A percentile compares a stretch with the other conserved stretches of the same genome.
These are phyloP conservation scores for Porpolomopsis calyptriformis DNA, from an alignment of 768 basidiomycete genomes.

Conservation along the genomic window DNA sequence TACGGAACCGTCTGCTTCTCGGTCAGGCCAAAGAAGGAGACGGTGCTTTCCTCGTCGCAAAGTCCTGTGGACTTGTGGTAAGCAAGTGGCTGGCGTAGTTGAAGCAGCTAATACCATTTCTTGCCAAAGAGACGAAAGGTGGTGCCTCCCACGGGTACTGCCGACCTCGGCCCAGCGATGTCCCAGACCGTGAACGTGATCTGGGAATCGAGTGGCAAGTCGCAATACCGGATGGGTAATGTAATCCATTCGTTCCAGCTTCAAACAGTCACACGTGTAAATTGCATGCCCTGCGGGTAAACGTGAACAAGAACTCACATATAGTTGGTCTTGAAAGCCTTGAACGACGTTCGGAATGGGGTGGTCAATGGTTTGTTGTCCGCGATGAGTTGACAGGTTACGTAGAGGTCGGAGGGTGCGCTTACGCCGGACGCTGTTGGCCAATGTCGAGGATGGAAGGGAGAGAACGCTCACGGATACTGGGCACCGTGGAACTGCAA, in stretches of 20 bases:
- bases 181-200: slow-evolving; percentile 95
- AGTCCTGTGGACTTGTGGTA: slow-evolving; percentile 43
- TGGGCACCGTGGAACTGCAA: slow-evolving; percentile 76
- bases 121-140: slow-evolving; percentile 87
- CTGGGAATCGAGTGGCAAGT: slow-evolving; percentile 81
- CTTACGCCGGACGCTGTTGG: slow-evolving; percentile 37
- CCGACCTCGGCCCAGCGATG: slow-evolving; percentile 70
- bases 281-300: too few species aligned
- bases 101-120: slow-evolving; percentile 56
- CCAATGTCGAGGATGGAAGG: slow-evolving; percentile 9
- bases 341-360: slow-evolving; percentile 85
- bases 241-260: slow-evolving; percentile 97
- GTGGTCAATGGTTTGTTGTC: slow-evolving; percentile 92
- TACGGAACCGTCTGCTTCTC: slow-evolving; percentile 76
- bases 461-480: slow-evolving; percentile 44
- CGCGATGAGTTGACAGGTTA: slow-evolving; percentile 83
- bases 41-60: slow-evolving; percentile 87
- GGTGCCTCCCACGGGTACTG: slow-evolving; percentile 81
- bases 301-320: too few species aligned
- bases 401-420: slow-evolving; percentile 83
- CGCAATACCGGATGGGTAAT: slow-evolving; percentile 86
- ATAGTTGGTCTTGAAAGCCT: slow-evolving; percentile 78
- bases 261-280: slow-evolving; percentile 6
- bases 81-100: neutral
- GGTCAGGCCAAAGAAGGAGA: slow-evolving; percentile 69